These are phyloP conservation scores for Fragaria iinumae DNA, from an alignment of 306 rosid genomes.

Conservation along the genomic window DNA sequence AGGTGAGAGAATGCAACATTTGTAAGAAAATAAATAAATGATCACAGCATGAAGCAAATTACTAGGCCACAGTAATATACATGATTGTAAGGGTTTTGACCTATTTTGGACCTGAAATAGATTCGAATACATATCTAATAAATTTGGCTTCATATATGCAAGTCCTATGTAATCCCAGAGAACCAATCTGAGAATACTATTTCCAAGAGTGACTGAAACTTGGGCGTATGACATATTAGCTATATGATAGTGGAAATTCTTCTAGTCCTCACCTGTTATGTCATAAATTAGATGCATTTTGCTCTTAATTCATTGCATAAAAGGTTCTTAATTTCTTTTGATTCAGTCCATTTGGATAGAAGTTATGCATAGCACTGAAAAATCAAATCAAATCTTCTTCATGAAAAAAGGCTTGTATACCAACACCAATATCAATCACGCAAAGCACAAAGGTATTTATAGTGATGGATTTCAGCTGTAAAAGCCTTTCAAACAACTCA, in stretches of 20 bases:
- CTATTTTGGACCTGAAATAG: slow-evolving; percentile 7
- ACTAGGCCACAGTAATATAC: not conserved
- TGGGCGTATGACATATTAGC: not conserved
- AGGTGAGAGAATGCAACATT: slow-evolving; percentile 9
- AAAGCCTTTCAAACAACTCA: not conserved
- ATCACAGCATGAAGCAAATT: slow-evolving; percentile 18
- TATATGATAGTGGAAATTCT: not conserved
- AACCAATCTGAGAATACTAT: not conserved
- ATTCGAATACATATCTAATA: not conserved
- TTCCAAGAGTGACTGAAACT: not conserved
- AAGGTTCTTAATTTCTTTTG: slow-evolving; percentile 1
- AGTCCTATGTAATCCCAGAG: not conserved
- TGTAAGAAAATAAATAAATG: slow-evolving; percentile 5
- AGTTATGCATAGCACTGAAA: not conserved
- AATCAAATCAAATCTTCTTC: not conserved
- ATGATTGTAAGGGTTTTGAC: not conserved
- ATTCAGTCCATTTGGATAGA: not conserved
- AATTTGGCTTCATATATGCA: not conserved
- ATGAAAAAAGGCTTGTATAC: slow-evolving; percentile 1
- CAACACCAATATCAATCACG: not conserved
- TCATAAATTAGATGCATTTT: not conserved
- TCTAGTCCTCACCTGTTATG: not conserved
- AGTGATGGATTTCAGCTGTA: not conserved
- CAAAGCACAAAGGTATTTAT: not conserved
- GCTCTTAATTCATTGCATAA: not conserved